Evolutionary conservation across 345 rosid genomes (phyloP).

Genomic region (Eucalyptus curtisii): DNA sequence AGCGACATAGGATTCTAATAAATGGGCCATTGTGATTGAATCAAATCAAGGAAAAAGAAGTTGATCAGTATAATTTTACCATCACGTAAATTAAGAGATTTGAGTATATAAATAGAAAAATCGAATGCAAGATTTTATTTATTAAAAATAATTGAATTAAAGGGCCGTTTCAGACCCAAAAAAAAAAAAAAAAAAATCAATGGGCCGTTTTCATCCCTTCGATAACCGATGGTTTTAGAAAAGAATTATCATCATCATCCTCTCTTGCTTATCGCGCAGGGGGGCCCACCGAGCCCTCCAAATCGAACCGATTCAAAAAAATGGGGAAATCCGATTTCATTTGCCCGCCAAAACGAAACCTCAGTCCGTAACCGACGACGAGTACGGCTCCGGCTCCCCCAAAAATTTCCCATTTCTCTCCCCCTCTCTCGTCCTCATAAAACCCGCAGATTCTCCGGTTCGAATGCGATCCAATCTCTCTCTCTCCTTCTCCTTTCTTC

Average conservation of each 20-base stretch:
- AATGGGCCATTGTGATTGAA: neutral
- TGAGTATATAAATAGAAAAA: no score
- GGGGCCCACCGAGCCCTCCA: neutral
- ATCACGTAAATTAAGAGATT: no score
- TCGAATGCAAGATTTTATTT: no score
- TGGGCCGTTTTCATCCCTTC: no score
- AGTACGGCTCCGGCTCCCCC: neutral
- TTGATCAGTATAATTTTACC: neutral
- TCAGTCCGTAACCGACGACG: neutral
- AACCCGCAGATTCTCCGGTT: neutral
- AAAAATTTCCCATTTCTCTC: neutral
- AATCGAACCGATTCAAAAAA: neutral
- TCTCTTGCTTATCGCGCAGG: no score
- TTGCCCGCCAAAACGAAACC: neutral
- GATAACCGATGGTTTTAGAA: fast-evolving
- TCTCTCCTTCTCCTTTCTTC: neutral
- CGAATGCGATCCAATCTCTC: neutral
- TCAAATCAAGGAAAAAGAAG: neutral
- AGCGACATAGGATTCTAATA: neutral
- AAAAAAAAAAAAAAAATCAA: fast-evolving
- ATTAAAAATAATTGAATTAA: no score
- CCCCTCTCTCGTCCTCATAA: neutral
- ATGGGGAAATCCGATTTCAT: neutral
- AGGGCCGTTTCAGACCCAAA: no score
- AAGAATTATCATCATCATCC: no score